Evolutionary conservation across 495 filamentous ascomycete genomes (phyloP), one percentile per base, ranked within the genome.

Genomic region (Penicillium argentinense): DNA sequence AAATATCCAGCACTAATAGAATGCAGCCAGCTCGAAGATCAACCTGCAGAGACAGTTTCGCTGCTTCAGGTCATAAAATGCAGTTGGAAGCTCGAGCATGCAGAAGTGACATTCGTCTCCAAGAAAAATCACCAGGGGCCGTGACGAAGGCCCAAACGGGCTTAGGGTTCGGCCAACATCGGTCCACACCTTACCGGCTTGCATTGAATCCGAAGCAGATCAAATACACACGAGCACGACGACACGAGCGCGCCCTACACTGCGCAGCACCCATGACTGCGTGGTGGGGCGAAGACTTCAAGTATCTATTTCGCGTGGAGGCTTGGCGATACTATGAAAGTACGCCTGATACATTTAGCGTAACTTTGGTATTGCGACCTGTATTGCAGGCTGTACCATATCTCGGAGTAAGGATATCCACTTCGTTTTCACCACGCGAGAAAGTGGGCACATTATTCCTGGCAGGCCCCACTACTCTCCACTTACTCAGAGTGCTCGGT

Each of bases 141-240:
- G 3, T 36, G 33, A 21, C 1, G 38, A 41, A 13, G 21, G 13
- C 22, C 13, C 22, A 18, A 29, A 47, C 13, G 7, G 34, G n/a
- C 25, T 40, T 49, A 39, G 45, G 38, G 30, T 39, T 42, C 28
- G 26, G 26, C 37, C 37, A 38, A 49, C 37, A 41, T 42, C 37
- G 45, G 38, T 49, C 45, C 45, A 49, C 45, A 25, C n/a, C 33
- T 9, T 12, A 21, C 33, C 33, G 33, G 16, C 17, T 21, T 36
- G 33, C 17, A 21, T 11, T 36, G 33, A 21, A 18, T 36, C 13
- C 28, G 13, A 30, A 30, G 5, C 33, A 36, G 33, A 36, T 36
- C 33, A 21, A 36, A 36, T 21, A 8, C 33, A 36, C 33, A 8
- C 9, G 17, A 18, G 17, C 8, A 36, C 17, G 7, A 36, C 14